Base-by-base conservation (phyloP, 441 rosid genomes). In the Kokia cookei region DNA sequence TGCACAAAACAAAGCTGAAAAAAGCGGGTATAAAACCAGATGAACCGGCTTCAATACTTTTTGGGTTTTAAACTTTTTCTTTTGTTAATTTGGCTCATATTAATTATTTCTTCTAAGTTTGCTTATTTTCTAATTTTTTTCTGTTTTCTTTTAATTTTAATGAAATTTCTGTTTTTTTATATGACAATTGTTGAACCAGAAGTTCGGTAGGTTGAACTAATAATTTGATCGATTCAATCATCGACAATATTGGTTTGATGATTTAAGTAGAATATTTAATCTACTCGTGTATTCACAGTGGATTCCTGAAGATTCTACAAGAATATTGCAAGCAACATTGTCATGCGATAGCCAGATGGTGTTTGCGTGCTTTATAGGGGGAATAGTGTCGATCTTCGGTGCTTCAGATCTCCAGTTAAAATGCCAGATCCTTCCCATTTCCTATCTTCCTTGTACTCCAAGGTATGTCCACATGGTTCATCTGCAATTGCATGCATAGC, bases 311-410 rank as follows among this genome's bases (percentile, higher is more conserved):
- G 84, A 84, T 71, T 17, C 67, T 11, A 67, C 70, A 24, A 76
- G 78, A 15, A 84, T 91, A 35, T 76, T 87, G 10, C 77, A 81
- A 29, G 93, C 93, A 69, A 81, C 90, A 9, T 89, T 81, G 76
- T 85, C 92, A 7, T 88, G 92, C 19, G 85, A 88, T 72, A 70
- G 92, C 77, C 85, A 75, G 76, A 76, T 79, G 79, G 83, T 91
- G 8, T 86, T 75, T 71, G 87, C 90, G 5, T 60, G 86, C 78
- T 84, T 86, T 61, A 27, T 68, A 11, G 90, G 89, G 73, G 96
- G 86, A 66, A 82, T 72, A 26, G 68, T 89, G 27, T 82, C 81
- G 26, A 72, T 89, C 22, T 86, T 85, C 65, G 78, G 74, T 71
- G 86, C 87, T 58, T 64, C 75, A 7, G 72, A 65, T 74, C 89